phyloP scores from a whole-genome alignment of 441 rosid species.

The Bruguiera hainesii region DNA sequence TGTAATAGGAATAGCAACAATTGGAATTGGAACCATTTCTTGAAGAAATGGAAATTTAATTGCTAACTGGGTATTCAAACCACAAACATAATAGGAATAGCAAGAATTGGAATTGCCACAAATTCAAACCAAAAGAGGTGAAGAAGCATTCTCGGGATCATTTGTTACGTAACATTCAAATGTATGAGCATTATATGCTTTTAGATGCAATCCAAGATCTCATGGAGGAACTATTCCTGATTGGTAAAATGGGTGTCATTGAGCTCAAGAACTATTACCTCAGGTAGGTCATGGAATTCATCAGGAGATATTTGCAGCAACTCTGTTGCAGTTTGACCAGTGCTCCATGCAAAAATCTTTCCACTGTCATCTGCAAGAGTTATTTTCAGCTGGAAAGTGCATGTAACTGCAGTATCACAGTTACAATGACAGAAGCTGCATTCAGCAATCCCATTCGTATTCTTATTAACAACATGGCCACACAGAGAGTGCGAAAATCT shows the following conservation, averaged over 20 bases:
- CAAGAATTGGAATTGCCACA: no score
- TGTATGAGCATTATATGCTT: no score
- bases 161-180: no score
- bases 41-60: no score
- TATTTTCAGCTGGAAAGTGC: slow-evolving; percentile 50
- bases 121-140: no score
- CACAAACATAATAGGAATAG: no score
- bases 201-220: no score
- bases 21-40: no score
- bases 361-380: slow-evolving; percentile 51
- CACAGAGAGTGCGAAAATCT: slow-evolving; percentile 57
- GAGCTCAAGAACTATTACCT: slow-evolving; percentile 43
- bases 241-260: background rate
- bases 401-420: slow-evolving; percentile 36
- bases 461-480: slow-evolving; percentile 60
- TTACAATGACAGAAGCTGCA: slow-evolving; percentile 51
- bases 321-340: slow-evolving; percentile 80
- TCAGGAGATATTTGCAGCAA: slow-evolving; percentile 82
- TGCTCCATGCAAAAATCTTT: slow-evolving; percentile 68
- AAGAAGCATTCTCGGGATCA: no score
- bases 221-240: background rate
- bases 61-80: no score
- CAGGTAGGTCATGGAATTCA: slow-evolving; percentile 77
- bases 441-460: slow-evolving; percentile 29
- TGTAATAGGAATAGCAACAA: no score